phyloP scores from a whole-genome alignment of 179 eudicot genomes.

The Spergularia azorica region DNA sequence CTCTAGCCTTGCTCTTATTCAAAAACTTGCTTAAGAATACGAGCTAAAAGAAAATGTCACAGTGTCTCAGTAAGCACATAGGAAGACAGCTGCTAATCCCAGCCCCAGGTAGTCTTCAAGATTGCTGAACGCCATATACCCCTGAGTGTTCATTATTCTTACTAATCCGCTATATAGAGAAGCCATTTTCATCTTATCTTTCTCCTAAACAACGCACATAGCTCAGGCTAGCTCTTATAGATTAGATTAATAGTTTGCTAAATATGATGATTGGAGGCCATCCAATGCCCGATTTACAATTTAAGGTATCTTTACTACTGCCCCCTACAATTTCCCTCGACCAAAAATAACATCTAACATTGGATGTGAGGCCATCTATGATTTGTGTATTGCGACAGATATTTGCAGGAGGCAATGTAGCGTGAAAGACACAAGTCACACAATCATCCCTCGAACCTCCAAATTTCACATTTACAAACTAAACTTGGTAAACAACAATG shows the following conservation, averaged over 20 bases:
- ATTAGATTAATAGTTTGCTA: slow-evolving; percentile 1
- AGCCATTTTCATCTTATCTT: neutral
- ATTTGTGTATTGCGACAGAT: no score
- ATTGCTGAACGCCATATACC: neutral
- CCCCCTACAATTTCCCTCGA: no score
- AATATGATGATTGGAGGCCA: neutral
- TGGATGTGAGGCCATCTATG: no score
- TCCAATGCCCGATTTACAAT: neutral
- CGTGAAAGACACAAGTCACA: no score
- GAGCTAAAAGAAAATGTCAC: no score
- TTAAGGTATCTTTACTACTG: neutral
- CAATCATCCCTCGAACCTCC: no score
- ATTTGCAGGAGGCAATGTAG: no score
- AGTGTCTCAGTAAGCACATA: neutral
- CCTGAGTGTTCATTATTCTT: neutral
- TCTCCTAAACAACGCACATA: neutral
- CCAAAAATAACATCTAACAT: no score
- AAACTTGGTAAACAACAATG: no score
- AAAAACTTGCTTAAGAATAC: no score
- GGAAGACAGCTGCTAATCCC: neutral
- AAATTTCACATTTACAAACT: no score
- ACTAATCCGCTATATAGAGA: neutral
- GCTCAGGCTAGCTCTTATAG: neutral
- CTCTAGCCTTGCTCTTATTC: no score
- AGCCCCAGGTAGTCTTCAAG: neutral